Percentiles rank a stretch among this genome's conserved stretches.
Conservation (phyloP, 768 basidiomycete genomes). For the Galerina marginata region DNA sequence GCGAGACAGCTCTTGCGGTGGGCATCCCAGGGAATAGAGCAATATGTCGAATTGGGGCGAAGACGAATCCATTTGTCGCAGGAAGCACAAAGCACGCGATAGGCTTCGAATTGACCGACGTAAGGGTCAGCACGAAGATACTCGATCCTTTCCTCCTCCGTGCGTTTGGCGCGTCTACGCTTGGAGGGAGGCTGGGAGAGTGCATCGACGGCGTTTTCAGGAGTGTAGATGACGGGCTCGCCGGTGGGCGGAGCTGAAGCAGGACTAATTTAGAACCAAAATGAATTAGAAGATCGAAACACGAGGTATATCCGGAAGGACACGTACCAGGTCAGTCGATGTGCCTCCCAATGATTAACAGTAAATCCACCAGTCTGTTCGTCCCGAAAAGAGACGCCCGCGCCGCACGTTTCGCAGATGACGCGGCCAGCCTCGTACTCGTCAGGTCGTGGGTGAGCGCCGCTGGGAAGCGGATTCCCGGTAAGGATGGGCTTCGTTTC, state of each 20-base stretch:
- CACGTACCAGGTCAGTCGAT: conserved; percentile 62
- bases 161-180: conserved; percentile 75
- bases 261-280: background rate
- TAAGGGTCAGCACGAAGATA: conserved; percentile 75
- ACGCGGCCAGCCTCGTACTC: conserved; percentile 74
- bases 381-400: conserved; percentile 65
- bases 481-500: background rate
- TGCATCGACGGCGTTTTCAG: conserved; percentile 44
- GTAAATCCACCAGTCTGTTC: no score
- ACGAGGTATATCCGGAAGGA: background rate
- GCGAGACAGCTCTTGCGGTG: conserved; percentile 83
- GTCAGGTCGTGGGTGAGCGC: conserved; percentile 22
- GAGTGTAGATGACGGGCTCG: conserved; percentile 48
- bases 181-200: conserved; percentile 59
- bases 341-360: conserved; percentile 58
- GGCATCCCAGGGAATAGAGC: conserved; percentile 89
- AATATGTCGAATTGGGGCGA: conserved; percentile 86
- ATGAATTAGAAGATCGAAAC: background rate
- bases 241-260: conserved; percentile 4
- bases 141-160: conserved; percentile 78
- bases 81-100: conserved; percentile 76
- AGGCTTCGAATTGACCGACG: conserved; percentile 81
- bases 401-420: conserved; percentile 67
- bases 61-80: conserved; percentile 89
- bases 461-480: conserved; percentile 8